Evolutionary conservation across 345 rosid species (phyloP).

Genomic region (rapeseed (Brassica napus)): DNA sequence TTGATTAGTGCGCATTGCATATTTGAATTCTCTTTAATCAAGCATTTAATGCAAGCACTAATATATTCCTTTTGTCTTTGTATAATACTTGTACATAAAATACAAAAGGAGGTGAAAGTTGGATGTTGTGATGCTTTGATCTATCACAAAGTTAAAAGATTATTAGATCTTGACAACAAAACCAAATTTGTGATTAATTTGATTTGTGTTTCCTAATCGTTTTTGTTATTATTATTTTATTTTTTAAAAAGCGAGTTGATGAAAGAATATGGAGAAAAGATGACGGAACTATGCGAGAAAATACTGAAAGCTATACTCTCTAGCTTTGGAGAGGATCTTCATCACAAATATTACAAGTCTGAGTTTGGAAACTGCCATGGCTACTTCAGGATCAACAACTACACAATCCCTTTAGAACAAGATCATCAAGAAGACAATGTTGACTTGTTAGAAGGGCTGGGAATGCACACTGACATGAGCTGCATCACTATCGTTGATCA

Average conservation of each 20-base stretch:
- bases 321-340: conserved; percentile 49
- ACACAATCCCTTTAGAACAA: conserved; percentile 51
- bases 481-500: conserved; percentile 76
- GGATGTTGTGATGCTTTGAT: not conserved
- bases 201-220: not conserved
- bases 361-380: conserved; percentile 68
- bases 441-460: conserved; percentile 64
- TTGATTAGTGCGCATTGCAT: conserved; percentile 25
- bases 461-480: conserved; percentile 91
- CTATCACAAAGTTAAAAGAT: not conserved
- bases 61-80: conserved; percentile 1
- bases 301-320: conserved; percentile 49
- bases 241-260: conserved; percentile 45
- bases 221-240: not conserved
- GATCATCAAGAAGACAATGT: conserved; percentile 29
- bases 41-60: conserved; percentile 14
- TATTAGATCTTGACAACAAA: not conserved
- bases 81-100: not conserved
- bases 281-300: conserved; percentile 61
- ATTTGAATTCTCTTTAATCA: conserved; percentile 11
- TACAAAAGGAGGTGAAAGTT: conserved; percentile 10
- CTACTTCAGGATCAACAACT: conserved; percentile 67
- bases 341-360: conserved; percentile 44
- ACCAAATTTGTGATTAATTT: not conserved
- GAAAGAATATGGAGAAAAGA: conserved; percentile 66